A percentile compares a stretch with the other conserved stretches of the same genome.
Evolutionary conservation across 352 stramenopile genomes (phyloP).

Genomic region (Pythium guiyangense): DNA sequence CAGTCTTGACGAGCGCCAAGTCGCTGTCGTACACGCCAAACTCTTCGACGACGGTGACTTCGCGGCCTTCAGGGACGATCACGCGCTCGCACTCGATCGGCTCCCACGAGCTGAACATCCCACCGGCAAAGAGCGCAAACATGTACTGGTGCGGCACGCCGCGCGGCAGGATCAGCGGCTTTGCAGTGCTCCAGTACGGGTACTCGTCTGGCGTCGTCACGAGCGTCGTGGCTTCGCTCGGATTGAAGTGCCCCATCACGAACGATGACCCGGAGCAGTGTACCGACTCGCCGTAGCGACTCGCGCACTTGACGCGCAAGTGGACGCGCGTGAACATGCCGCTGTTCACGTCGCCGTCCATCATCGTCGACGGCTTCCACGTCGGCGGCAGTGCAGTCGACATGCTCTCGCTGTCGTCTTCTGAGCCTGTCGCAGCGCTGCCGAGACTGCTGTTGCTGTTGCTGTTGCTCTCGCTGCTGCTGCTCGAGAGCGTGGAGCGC

Average conservation of each 20-base stretch:
- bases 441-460: constrained; percentile 15
- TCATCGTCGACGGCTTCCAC: constrained; percentile 3
- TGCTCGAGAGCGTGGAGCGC: constrained; percentile 9
- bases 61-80: constrained; percentile 67
- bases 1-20: constrained; percentile 55
- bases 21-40: constrained; percentile 66
- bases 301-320: constrained; percentile 57
- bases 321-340: constrained; percentile 83
- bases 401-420: constrained; percentile 11
- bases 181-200: constrained; percentile 93
- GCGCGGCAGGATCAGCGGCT: constrained; percentile 90
- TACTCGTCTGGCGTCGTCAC: constrained; percentile 96
- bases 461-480: constrained; percentile 11
- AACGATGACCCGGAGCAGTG: constrained; percentile 80
- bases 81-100: constrained; percentile 67
- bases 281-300: constrained; percentile 72
- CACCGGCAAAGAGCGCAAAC: constrained; percentile 87
- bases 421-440: constrained; percentile 12
- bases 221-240: constrained; percentile 90
- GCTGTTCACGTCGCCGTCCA: constrained; percentile 61
- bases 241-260: constrained; percentile 86
- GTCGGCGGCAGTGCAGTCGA: background rate
- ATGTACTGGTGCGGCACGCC: constrained; percentile 87
- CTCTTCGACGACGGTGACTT: constrained; percentile 79
- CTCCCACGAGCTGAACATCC: constrained; percentile 81